Percentiles rank a stretch among this genome's conserved stretches.
Evolutionary conservation across 2,329 filamentous ascomycete genomes (phyloP).

Genomic region (Colletotrichum simmondsii): DNA sequence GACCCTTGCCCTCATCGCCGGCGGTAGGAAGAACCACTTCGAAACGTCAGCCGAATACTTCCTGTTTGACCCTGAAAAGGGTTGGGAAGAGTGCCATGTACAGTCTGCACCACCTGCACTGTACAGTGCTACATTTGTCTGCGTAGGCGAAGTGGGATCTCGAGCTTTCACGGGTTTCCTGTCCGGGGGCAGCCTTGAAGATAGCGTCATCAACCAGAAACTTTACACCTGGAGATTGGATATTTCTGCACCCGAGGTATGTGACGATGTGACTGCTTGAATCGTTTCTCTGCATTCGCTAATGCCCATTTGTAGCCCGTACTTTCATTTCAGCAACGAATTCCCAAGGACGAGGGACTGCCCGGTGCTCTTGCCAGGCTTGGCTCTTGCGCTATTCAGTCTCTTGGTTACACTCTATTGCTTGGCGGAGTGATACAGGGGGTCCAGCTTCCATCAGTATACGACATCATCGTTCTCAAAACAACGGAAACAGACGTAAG

Average conservation of each 20-base stretch:
- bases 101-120: constrained; percentile 46
- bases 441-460: constrained; percentile 53
- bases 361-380: constrained; percentile 48
- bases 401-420: constrained; percentile 44
- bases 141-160: constrained; percentile 38
- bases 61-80: constrained; percentile 59
- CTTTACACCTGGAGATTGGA: constrained; percentile 73
- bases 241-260: constrained; percentile 49
- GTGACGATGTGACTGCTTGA: constrained; percentile 31
- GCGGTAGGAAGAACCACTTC: constrained; percentile 67
- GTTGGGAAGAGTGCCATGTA: constrained; percentile 58
- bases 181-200: constrained; percentile 75
- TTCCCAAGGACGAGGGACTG: not conserved
- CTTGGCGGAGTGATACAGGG: constrained; percentile 56
- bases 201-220: constrained; percentile 71
- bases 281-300: not conserved
- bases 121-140: constrained; percentile 57
- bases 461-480: constrained; percentile 60
- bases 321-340: constrained; percentile 2
- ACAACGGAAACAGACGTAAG: constrained; percentile 37
- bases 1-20: constrained; percentile 66
- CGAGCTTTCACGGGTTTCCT: constrained; percentile 68
- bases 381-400: constrained; percentile 51
- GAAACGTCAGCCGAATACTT: constrained; percentile 62
- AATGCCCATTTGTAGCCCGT: not conserved